Evolutionary conservation across 305 asterid genomes (phyloP), one percentile per base, ranked within the genome.

Genomic region (Fraxinus baroniana): DNA sequence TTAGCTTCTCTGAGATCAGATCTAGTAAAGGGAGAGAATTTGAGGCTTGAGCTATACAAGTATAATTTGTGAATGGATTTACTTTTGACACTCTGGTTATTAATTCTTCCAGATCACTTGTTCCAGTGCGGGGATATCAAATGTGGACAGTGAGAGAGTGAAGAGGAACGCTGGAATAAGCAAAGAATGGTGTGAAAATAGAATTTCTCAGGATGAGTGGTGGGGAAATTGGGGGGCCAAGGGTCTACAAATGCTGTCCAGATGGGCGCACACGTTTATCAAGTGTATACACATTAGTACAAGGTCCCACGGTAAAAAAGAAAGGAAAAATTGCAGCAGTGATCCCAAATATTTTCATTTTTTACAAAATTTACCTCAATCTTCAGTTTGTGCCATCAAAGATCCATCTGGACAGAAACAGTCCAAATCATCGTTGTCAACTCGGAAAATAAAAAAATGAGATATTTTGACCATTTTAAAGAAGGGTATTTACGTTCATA

Each of bases 1-100:
- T 78, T 75, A 24, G 41, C 78, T 70, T 78, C 83, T 72, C 71
- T 44, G 75, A 75, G 89, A 80, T 86, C 83, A 87, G 91, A 88
- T 88, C 90, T 83, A 77, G 70, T 17, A 30, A 55, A 57, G 77
- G 81, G 73, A 78, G 81, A 70, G 76, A 71, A 13, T 33, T 79
- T 39, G 49, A 55, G 77, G 20, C 18, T 44, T 8, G 83, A 86
- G 80, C 84, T 79, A 80, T 52, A 86, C 30, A 77, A 32, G 83
- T 76, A 83, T 79, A 80, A 83, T 74, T 78, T 26, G 84, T 79
- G 86, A 78, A 3, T 24, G 55, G 32, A 55, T 57, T 88, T 83
- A 26, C 88, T 85, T 1, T 22, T 81, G 83, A 88, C 91, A 87
- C 73, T 66, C 46, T 74, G 1, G 2, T 62, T 84, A 60, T 78